These are phyloP conservation scores for Ottelia alismoides DNA, from an alignment of 106 monocot genomes.

Conservation along the genomic window DNA sequence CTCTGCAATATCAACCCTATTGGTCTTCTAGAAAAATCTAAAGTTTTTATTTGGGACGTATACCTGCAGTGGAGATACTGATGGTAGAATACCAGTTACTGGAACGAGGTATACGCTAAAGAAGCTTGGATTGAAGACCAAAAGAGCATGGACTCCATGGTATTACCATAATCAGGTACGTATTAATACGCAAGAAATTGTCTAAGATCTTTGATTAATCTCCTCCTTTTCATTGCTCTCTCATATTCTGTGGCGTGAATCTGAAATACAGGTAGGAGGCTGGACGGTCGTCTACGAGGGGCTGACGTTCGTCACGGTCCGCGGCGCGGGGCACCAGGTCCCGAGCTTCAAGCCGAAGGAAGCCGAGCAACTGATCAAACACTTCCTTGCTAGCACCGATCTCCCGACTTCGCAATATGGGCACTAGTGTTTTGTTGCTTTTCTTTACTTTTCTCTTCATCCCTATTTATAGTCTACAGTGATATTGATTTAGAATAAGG, in stretches of 20 bases:
- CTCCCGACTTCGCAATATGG: constrained; percentile 11
- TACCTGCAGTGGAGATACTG: constrained; percentile 24
- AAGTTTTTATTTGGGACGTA: too few species aligned
- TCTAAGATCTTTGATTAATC: too few species aligned
- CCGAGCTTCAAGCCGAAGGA: constrained; percentile 17
- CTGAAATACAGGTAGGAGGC: constrained; percentile 28
- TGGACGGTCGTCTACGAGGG: constrained; percentile 24
- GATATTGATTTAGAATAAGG: too few species aligned
- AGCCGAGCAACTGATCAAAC: constrained; percentile 5
- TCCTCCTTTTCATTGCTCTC: too few species aligned
- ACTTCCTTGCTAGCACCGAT: constrained; percentile 9
- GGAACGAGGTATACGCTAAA: constrained; percentile 17
- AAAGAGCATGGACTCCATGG: constrained; percentile 22
- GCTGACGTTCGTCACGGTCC: constrained; percentile 20
- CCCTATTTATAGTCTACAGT: too few species aligned
- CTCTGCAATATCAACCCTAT: too few species aligned
- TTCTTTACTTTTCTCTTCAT: background rate
- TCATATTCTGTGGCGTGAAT: too few species aligned
- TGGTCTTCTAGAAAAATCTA: too few species aligned
- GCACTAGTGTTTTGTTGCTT: background rate
- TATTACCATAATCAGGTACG: constrained; percentile 23
- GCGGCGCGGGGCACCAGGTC: constrained; percentile 29
- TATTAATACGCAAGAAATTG: too few species aligned
- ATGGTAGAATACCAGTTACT: constrained; percentile 27
- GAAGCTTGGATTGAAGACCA: constrained; percentile 18